A percentile compares a stretch with the other conserved stretches of the same genome.
These are phyloP conservation scores for Sphagnurus paluster DNA, from an alignment of 1,284 basidiomycete genomes.

Conservation along the genomic window DNA sequence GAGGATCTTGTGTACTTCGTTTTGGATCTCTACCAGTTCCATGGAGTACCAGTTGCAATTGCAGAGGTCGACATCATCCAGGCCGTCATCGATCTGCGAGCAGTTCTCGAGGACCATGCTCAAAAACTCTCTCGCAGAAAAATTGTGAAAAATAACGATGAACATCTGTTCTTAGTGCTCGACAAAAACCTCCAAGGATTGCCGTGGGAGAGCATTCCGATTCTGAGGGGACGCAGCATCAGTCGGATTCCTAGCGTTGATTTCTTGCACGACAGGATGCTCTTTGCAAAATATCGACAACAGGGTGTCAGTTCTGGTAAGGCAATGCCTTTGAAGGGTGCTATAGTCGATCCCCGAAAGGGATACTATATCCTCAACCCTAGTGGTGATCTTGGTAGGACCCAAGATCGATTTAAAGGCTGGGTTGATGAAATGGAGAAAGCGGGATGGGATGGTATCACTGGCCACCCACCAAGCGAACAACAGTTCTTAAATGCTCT, in stretches of 20 bases:
- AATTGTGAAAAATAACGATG: conserved; percentile 34
- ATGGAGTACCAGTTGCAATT: conserved; percentile 85
- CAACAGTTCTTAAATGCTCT: conserved; percentile 78
- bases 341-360: conserved; percentile 62
- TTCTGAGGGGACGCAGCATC: conserved; percentile 81
- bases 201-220: conserved; percentile 96
- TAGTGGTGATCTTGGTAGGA: conserved; percentile 84
- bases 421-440: conserved; percentile 74
- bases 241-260: conserved; percentile 89
- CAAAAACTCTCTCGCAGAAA: conserved; percentile 36
- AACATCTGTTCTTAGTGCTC: conserved; percentile 86
- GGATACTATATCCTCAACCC: conserved; percentile 92
- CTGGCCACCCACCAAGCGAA: conserved; percentile 78
- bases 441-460: conserved; percentile 83
- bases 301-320: conserved; percentile 12
- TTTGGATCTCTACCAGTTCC: conserved; percentile 91
- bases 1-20: conserved; percentile 96
- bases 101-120: conserved; percentile 69
- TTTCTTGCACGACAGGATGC: conserved; percentile 84
- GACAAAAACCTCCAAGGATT: conserved; percentile 90
- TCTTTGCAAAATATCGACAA: conserved; percentile 50
- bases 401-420: conserved; percentile 78
- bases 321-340: conserved; percentile 37
- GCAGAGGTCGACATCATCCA: conserved; percentile 94
- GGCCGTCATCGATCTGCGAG: conserved; percentile 74